Evolutionary conservation across 140 eudicot genomes (phyloP).

Genomic region (Oenanthe javanica): DNA sequence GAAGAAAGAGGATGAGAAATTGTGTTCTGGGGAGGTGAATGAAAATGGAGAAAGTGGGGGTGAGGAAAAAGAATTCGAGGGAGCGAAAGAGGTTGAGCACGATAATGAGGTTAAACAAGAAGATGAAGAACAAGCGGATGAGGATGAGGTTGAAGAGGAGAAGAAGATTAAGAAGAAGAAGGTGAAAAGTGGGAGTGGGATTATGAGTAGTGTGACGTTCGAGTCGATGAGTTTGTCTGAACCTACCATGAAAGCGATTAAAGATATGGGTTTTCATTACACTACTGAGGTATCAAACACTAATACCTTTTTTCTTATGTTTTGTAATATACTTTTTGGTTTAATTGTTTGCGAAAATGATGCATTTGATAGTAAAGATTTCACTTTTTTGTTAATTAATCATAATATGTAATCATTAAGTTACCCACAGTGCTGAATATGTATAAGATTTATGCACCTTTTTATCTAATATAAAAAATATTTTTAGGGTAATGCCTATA

Average conservation of each 20-base stretch:
- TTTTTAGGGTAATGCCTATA: neutral
- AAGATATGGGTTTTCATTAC: slow-evolving; percentile 48
- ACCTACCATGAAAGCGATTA: slow-evolving; percentile 62
- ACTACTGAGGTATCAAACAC: slow-evolving; percentile 72
- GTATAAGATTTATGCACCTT: neutral
- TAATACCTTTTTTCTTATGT: neutral
- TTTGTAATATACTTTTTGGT: too few relatives aligned
- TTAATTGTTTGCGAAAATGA: neutral
- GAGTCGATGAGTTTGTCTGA: slow-evolving; percentile 50
- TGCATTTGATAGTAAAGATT: neutral
- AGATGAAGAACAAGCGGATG: neutral
- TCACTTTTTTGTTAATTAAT: neutral
- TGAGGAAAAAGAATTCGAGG: neutral
- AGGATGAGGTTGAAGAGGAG: neutral
- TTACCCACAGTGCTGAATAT: neutral
- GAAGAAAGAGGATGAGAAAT: neutral
- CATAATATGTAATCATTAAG: neutral
- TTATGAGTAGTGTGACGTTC: slow-evolving; percentile 65
- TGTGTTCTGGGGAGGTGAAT: neutral
- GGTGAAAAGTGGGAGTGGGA: slow-evolving; percentile 39
- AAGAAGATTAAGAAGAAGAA: slow-evolving; percentile 22
- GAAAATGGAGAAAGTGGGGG: neutral
- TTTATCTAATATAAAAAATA: too few relatives aligned
- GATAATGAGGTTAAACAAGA: neutral
- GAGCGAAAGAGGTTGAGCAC: neutral